Percentiles rank a stretch among this genome's conserved stretches.
phyloP scores from a whole-genome alignment of 768 basidiomycete species.

The Psilocybe tampanensis region DNA sequence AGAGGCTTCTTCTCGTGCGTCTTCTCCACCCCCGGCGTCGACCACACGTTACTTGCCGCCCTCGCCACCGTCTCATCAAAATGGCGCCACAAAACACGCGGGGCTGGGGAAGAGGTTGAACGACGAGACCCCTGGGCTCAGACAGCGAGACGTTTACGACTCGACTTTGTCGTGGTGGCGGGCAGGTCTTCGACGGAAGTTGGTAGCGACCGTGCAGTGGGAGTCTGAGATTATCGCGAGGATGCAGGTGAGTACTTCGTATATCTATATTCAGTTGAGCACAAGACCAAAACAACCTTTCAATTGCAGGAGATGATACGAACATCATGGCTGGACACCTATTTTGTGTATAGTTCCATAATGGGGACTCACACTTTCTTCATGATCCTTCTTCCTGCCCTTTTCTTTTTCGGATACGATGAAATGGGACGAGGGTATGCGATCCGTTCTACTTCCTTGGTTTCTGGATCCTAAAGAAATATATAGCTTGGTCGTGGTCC shows the following conservation, averaged over 20 bases:
- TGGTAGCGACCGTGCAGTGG: constrained; percentile 54
- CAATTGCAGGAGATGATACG: constrained; percentile 51
- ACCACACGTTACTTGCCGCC: neutral
- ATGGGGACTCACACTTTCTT: constrained; percentile 92
- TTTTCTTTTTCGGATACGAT: constrained; percentile 87
- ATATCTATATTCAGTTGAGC: neutral
- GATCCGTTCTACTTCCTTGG: neutral
- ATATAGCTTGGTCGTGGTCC: constrained; percentile 63
- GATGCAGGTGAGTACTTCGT: constrained; percentile 58
- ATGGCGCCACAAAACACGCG: constrained; percentile 16
- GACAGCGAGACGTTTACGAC: constrained; percentile 62
- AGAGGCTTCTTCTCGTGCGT: constrained; percentile 32
- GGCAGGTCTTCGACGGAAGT: constrained; percentile 52
- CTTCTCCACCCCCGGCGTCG: constrained; percentile 30
- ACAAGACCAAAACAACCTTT: constrained; percentile 1
- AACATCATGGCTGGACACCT: constrained; percentile 69
- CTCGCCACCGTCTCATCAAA: constrained; percentile 6
- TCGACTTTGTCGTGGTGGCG: constrained; percentile 67
- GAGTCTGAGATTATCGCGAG: constrained; percentile 65
- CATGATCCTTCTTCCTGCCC: constrained; percentile 82
- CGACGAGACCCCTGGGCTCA: constrained; percentile 29
- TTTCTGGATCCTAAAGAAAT: neutral
- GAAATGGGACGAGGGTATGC: constrained; percentile 76
- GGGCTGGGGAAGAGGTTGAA: constrained; percentile 11
- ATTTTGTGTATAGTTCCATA: constrained; percentile 82